A percentile compares a stretch with the other conserved stretches of the same genome.
phyloP scores from a whole-genome alignment of 305 asterid genomes.

The Fraxinus sp. region DNA sequence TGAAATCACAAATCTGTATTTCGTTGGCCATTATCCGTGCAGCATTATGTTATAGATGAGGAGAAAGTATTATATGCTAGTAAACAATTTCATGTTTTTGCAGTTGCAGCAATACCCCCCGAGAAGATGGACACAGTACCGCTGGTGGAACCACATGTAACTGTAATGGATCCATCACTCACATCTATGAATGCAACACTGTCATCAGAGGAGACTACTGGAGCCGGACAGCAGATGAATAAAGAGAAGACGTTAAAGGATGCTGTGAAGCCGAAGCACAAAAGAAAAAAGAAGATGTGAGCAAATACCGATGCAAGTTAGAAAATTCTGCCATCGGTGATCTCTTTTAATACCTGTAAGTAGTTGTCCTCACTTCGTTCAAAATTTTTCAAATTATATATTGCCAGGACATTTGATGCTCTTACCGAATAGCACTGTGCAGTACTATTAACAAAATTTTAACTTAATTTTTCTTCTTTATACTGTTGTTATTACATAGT shows the following conservation, averaged over 20 bases:
- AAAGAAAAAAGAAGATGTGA: conserved; percentile 53
- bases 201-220: conserved; percentile 30
- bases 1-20: neutral
- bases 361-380: neutral
- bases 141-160: conserved; percentile 21
- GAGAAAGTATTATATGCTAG: neutral
- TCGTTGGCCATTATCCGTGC: neutral
- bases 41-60: neutral
- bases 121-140: conserved; percentile 36
- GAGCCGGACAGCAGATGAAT: conserved; percentile 29
- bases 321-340: conserved; percentile 12
- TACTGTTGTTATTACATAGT: no score
- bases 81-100: conserved; percentile 20
- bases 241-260: conserved; percentile 63
- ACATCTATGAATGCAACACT: conserved; percentile 34
- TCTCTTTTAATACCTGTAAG: conserved; percentile 20
- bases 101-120: conserved; percentile 40
- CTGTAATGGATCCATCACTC: conserved; percentile 24
- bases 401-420: neutral
- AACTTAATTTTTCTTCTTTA: neutral
- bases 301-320: conserved; percentile 37
- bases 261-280: conserved; percentile 91
- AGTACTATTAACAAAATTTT: neutral
- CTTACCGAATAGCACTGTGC: no score
- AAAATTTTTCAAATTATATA: neutral